Percentiles rank a stretch among this genome's conserved stretches.
Evolutionary conservation across 257 asterid genomes (phyloP).

Genomic region (Eustoma russellianum): DNA sequence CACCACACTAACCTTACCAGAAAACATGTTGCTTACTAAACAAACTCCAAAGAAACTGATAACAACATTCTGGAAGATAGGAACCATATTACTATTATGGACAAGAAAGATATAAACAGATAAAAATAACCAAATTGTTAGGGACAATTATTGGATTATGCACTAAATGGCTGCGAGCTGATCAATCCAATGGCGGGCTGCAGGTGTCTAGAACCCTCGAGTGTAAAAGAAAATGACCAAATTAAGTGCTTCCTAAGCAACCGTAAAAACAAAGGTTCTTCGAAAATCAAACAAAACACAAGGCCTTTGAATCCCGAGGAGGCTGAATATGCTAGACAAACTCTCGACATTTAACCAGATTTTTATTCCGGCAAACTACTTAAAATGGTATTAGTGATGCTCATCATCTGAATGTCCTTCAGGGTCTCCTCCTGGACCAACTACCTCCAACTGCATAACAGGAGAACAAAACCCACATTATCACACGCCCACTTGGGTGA

Average conservation of each 20-base stretch:
- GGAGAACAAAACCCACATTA: neutral
- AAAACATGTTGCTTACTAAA: no score
- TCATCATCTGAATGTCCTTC: constrained; percentile 78
- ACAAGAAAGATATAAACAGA: no score
- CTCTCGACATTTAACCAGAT: constrained; percentile 30
- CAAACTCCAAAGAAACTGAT: no score
- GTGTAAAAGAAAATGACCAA: constrained; percentile 17
- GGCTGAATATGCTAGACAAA: constrained; percentile 40
- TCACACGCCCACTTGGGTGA: no score
- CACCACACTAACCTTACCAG: no score
- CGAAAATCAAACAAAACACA: constrained; percentile 21
- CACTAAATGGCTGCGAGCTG: constrained; percentile 20
- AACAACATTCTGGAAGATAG: no score
- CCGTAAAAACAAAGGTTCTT: constrained; percentile 26
- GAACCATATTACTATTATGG: no score
- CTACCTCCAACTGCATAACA: constrained; percentile 63
- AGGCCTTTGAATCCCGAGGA: constrained; percentile 26
- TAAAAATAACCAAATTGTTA: constrained; percentile 10
- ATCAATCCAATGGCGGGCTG: no score
- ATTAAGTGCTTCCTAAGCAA: constrained; percentile 31
- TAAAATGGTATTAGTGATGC: constrained; percentile 47
- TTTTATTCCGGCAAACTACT: constrained; percentile 41
- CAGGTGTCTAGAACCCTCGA: constrained; percentile 13
- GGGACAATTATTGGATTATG: constrained; percentile 36
- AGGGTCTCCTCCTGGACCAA: constrained; percentile 88